phyloP scores from a whole-genome alignment of 148 eudicot species.

The Talinum fruticosum region DNA sequence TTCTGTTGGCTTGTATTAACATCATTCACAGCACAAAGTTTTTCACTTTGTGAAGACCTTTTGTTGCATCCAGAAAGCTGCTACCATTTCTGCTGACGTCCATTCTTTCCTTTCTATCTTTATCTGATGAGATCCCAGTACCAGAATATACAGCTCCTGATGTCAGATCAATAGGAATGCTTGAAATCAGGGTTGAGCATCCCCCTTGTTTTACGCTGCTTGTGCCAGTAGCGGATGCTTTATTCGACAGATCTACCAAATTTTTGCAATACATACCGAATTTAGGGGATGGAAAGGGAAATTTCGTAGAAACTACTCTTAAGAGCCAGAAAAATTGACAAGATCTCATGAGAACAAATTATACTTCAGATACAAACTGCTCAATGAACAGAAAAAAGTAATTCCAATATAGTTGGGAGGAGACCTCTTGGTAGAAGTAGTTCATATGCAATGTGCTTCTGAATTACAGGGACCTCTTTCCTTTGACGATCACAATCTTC shows the following conservation, averaged over 20 bases:
- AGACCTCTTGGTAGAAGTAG: slow-evolving; percentile 80
- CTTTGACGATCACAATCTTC: slow-evolving; percentile 80
- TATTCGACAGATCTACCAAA: slow-evolving; percentile 37
- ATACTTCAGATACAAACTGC: neutral
- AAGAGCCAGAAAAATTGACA: neutral
- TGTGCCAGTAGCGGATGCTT: slow-evolving; percentile 35
- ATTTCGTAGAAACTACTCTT: neutral
- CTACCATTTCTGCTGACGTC: slow-evolving; percentile 21
- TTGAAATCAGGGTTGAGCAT: slow-evolving; percentile 32
- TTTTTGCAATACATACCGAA: slow-evolving; percentile 21
- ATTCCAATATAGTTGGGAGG: slow-evolving; percentile 8
- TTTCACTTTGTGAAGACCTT: slow-evolving; percentile 28
- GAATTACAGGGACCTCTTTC: slow-evolving; percentile 75
- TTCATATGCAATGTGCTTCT: slow-evolving; percentile 83
- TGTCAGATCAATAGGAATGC: slow-evolving; percentile 24
- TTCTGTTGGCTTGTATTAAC: slow-evolving; percentile 40
- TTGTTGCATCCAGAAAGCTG: slow-evolving; percentile 23
- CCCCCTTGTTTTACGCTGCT: slow-evolving; percentile 42
- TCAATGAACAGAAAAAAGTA: neutral
- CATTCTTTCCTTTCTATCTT: slow-evolving; percentile 29
- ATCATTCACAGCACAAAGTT: slow-evolving; percentile 26
- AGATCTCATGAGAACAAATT: neutral
- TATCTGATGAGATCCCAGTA: slow-evolving; percentile 28
- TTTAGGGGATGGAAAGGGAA: neutral
- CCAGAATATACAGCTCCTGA: slow-evolving; percentile 27